phyloP scores from a whole-genome alignment of 2,329 filamentous ascomycete genomes.

The Coniochaeta sp. region DNA sequence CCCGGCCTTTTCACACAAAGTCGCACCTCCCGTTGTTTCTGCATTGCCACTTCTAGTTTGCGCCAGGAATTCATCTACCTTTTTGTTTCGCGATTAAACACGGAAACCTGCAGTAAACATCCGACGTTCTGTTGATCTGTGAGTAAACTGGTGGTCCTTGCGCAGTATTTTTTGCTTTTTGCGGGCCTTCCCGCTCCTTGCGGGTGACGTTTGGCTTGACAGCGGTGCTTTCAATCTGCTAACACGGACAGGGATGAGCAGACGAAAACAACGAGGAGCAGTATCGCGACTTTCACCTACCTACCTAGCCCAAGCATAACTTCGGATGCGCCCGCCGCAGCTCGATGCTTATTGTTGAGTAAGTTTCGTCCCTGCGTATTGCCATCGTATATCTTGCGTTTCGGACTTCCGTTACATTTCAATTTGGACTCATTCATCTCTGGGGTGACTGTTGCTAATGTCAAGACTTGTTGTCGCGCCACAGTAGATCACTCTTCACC shows the following conservation, averaged over 20 bases:
- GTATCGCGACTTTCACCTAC: not conserved
- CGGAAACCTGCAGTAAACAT: too few relatives aligned
- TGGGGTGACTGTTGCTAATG: not conserved
- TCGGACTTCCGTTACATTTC: not conserved
- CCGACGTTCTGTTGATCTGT: too few relatives aligned
- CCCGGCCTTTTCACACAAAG: not conserved
- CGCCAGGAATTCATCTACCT: too few relatives aligned
- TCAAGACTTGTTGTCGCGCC: slow-evolving; percentile 3
- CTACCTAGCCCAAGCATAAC: not conserved
- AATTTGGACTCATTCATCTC: not conserved
- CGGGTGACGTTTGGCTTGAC: not conserved
- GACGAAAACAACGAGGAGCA: not conserved
- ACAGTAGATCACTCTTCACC: slow-evolving; percentile 17
- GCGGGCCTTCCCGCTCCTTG: not conserved
- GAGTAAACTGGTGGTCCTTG: not conserved
- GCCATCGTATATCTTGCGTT: not conserved
- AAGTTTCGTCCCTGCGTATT: slow-evolving; percentile 8
- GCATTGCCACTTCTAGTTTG: not conserved
- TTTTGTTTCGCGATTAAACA: not conserved
- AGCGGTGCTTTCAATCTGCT: not conserved
- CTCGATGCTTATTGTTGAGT: slow-evolving; percentile 18
- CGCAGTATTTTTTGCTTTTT: slow-evolving; percentile 1
- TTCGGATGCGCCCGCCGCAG: not conserved
- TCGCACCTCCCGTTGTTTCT: too few relatives aligned
- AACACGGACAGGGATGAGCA: not conserved